phyloP scores from a whole-genome alignment of 306 rosid species.

The Clitoria ternatea region DNA sequence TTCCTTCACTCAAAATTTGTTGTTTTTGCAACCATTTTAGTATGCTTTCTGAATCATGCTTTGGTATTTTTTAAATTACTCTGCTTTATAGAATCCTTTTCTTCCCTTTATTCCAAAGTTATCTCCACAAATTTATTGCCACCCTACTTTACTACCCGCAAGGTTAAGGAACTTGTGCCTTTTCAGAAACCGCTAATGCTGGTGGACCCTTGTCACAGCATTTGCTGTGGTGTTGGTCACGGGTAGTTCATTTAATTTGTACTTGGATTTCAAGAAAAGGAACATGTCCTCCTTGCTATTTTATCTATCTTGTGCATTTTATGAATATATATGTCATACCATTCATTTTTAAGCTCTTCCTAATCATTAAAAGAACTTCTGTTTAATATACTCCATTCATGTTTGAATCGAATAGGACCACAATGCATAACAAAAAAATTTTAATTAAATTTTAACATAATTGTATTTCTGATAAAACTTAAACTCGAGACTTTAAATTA shows the following conservation, averaged over 20 bases:
- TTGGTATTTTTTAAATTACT: not conserved
- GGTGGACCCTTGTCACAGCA: slow-evolving; percentile 23
- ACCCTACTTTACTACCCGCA: not conserved
- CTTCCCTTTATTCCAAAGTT: not conserved
- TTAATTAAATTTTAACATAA: no score
- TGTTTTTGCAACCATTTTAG: not conserved
- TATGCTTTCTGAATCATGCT: not conserved
- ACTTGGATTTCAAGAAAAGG: slow-evolving; percentile 2
- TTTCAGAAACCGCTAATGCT: slow-evolving; percentile 5
- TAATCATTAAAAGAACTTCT: no score
- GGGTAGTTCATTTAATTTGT: slow-evolving; percentile 17
- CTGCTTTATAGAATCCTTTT: not conserved
- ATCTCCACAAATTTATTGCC: not conserved
- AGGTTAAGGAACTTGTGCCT: slow-evolving; percentile 4
- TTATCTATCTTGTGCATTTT: slow-evolving; percentile 16
- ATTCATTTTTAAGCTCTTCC: not conserved
- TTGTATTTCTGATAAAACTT: no score
- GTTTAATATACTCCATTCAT: no score
- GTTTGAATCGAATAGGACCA: no score
- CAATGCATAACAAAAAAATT: no score
- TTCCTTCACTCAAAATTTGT: not conserved
- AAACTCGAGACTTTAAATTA: no score
- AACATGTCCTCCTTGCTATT: not conserved
- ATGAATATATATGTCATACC: not conserved
- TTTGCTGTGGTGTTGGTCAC: slow-evolving; percentile 29